Base-by-base conservation (phyloP, 306 rosid species). In the Glycine tomentella region DNA sequence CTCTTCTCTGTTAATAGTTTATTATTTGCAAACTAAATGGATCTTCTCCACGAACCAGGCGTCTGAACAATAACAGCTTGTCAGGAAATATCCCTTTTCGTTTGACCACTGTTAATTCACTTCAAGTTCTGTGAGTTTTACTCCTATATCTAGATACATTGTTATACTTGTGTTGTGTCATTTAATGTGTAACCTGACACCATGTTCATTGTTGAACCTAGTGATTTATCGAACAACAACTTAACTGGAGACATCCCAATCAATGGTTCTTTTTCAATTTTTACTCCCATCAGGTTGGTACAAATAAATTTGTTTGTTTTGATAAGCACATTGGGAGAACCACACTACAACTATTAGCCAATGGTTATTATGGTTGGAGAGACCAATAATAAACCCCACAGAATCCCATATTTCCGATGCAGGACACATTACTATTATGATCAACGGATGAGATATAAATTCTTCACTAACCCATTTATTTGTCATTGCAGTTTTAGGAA, bases 51-150 rank as follows among this genome's bases (percentile, higher is more conserved):
- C 75, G 76, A 82, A 85, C 17, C 74, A 61, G 94, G 87, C 73
- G 96, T 96, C 76, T 94, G 94, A 93, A 92, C 85, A 96, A 93
- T 88, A 96, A 93, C 91, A 89, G 11, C 88, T 89, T 96, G 89
- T 6, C 80, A 0, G 99, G 95, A 80, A 4, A 0, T 13, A 96
- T 96, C 88, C 97, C 99, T 14, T 0, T 12, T 66, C 1, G 77
- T 42, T 88, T 96, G 87, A 93, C 99, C 33, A 74, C 1, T 0
- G 82, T 92, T 70, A 0, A 0, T 5, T 77, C 93, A 25, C 88
- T 96, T 79, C 97, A 92, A 92, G 99, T 96, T 82, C 90, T 96
- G 99, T 96, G 87, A 96, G 99, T 90, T 71, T 78, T 79, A 12
- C 57, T 71, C 50, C 46, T 53, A 58, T 15, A 45, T 72, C 71